Evolutionary conservation across 2,329 filamentous ascomycete genomes (phyloP).

Genomic region (Aspergillus pseudonomiae): DNA sequence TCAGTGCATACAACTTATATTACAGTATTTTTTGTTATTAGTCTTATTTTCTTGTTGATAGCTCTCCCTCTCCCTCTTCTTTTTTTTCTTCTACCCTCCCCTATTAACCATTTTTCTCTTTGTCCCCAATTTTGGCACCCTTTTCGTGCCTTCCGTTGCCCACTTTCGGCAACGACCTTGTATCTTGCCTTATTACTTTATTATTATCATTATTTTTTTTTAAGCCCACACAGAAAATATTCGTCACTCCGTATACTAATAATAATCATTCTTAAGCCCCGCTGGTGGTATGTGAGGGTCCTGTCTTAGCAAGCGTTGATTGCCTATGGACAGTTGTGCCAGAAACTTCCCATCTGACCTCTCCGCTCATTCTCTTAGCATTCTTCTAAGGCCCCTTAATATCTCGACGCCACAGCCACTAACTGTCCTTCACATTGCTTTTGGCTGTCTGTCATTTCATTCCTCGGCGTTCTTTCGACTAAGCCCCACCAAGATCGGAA

Average conservation of each 20-base stretch:
- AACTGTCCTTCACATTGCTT: slow-evolving; percentile 7
- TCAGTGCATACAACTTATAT: slow-evolving; percentile 8
- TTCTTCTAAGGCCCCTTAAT: slow-evolving; percentile 19
- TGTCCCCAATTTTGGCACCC: slow-evolving; percentile 1
- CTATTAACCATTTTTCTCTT: not conserved
- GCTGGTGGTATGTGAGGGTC: slow-evolving; percentile 20
- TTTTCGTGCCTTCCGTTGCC: not conserved
- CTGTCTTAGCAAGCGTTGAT: slow-evolving; percentile 13
- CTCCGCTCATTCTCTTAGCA: slow-evolving; percentile 17
- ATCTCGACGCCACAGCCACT: slow-evolving; percentile 6
- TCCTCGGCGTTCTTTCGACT: slow-evolving; percentile 14
- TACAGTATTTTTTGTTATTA: slow-evolving; percentile 7
- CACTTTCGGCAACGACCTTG: not conserved
- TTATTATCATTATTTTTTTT: not conserved
- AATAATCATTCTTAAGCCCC: slow-evolving; percentile 17
- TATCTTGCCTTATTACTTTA: not conserved
- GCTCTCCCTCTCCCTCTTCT: not conserved
- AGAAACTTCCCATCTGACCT: slow-evolving; percentile 19
- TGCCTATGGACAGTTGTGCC: slow-evolving; percentile 13
- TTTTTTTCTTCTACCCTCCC: not conserved
- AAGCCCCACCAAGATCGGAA: slow-evolving; percentile 21
- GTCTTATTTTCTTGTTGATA: slow-evolving; percentile 4
- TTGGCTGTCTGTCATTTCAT: slow-evolving; percentile 15
- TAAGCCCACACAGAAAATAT: not conserved
- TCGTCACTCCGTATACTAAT: slow-evolving; percentile 5